Conservation (phyloP, 345 rosid genomes). For the Bruguiera gymnorhiza region DNA sequence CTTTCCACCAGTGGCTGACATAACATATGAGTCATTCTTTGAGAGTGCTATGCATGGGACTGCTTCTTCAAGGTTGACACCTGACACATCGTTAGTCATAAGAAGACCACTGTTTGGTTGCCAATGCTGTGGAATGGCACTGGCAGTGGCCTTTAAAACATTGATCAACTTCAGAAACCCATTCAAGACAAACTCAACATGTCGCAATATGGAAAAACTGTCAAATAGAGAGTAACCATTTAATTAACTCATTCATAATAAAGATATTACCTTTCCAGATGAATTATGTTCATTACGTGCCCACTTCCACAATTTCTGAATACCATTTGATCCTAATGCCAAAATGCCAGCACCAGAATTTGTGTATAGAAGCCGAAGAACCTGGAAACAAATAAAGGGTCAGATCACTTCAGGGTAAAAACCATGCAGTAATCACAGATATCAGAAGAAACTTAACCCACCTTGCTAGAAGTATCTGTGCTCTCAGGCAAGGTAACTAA, state of each 20-base stretch:
- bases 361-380: conserved; percentile 78
- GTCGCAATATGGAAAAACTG: neutral
- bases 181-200: neutral
- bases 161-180: conserved; percentile 21
- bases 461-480: conserved; percentile 82
- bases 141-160: conserved; percentile 65
- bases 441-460: conserved; percentile 21
- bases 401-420: conserved; percentile 4
- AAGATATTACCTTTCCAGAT: conserved; percentile 58
- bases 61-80: conserved; percentile 76
- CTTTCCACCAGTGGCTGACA: conserved; percentile 93
- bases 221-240: neutral
- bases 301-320: conserved; percentile 84
- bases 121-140: conserved; percentile 77
- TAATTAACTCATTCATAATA: neutral
- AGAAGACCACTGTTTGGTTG: conserved; percentile 90
- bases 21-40: conserved; percentile 84
- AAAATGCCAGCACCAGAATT: conserved; percentile 77
- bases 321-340: conserved; percentile 79
- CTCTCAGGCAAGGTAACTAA: conserved; percentile 69
- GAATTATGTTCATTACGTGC: conserved; percentile 70
- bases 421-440: neutral
- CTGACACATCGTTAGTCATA: conserved; percentile 73
- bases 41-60: conserved; percentile 91
- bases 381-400: conserved; percentile 40